These are phyloP conservation scores for Aureobasidium sp. DNA, from an alignment of 2,329 filamentous ascomycete genomes.

Conservation along the genomic window DNA sequence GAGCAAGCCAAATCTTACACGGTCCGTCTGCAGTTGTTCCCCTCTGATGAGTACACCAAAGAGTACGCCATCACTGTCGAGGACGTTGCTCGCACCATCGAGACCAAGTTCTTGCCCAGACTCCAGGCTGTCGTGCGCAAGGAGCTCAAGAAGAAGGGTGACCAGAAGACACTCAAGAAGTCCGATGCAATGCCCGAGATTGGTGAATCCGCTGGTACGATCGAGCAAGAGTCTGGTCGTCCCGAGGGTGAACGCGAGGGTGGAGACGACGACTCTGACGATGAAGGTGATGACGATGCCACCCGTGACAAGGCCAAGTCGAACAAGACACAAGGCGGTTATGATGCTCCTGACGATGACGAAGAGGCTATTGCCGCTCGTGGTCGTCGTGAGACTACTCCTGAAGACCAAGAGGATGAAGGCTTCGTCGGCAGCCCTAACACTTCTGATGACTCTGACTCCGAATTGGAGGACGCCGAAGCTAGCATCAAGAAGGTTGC, in stretches of 20 bases:
- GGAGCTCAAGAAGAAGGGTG: slow-evolving; percentile 70
- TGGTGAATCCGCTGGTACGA: slow-evolving; percentile 50
- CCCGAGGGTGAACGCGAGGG: slow-evolving; percentile 40
- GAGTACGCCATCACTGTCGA: slow-evolving; percentile 74
- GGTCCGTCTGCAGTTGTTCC: slow-evolving; percentile 75
- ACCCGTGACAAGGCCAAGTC: slow-evolving; percentile 64
- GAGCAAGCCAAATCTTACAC: slow-evolving; percentile 75
- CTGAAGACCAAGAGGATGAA: slow-evolving; percentile 51
- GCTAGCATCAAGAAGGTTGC: slow-evolving; percentile 24
- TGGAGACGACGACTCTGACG: slow-evolving; percentile 60
- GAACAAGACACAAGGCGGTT: slow-evolving; percentile 72
- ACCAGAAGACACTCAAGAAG: slow-evolving; percentile 47
- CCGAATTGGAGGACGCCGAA: slow-evolving; percentile 29
- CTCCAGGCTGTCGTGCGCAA: slow-evolving; percentile 62
- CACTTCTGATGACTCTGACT: slow-evolving; percentile 27
- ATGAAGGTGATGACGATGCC: slow-evolving; percentile 44
- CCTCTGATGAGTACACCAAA: slow-evolving; percentile 68
- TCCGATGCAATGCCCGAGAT: slow-evolving; percentile 70
- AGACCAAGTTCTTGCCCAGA: slow-evolving; percentile 65
- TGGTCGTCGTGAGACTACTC: slow-evolving; percentile 50
- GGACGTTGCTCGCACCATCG: slow-evolving; percentile 73
- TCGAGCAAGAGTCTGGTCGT: slow-evolving; percentile 41
- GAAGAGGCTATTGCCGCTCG: slow-evolving; percentile 68
- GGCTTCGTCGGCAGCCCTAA: slow-evolving; percentile 45
- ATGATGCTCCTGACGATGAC: slow-evolving; percentile 87